Conservation (phyloP, 768 basidiomycete species). For the Leucosporidium creatinivorum region DNA sequence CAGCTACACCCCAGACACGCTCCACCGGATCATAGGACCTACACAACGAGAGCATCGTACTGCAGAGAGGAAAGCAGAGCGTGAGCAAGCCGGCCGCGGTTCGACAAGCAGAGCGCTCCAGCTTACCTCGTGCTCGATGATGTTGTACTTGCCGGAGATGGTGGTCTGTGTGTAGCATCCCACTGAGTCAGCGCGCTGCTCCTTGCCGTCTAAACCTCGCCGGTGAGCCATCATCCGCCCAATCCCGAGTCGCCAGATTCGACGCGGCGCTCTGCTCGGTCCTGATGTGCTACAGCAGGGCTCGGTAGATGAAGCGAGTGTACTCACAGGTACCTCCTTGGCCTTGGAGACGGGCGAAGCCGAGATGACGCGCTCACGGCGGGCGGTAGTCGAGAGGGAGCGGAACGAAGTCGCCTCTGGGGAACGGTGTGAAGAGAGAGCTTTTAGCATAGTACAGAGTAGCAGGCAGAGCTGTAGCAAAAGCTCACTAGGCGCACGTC, state of each 20-base stretch:
- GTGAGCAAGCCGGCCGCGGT: neutral
- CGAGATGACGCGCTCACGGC: conserved; percentile 17
- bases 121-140: conserved; percentile 81
- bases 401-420: conserved; percentile 5
- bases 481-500: too few species aligned
- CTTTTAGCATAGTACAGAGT: too few species aligned
- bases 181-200: neutral
- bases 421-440: too few species aligned
- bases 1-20: neutral
- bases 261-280: neutral
- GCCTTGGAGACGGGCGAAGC: conserved; percentile 24
- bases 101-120: neutral
- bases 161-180: conserved; percentile 12
- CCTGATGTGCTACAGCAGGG: neutral
- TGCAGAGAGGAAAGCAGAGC: neutral
- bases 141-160: conserved; percentile 68
- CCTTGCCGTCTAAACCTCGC: neutral
- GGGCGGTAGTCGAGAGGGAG: conserved; percentile 22
- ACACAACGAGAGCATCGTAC: conserved; percentile 98
- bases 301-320: neutral
- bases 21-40: conserved; percentile 42
- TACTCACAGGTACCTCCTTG: conserved; percentile 32
- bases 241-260: neutral
- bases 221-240: neutral
- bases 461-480: too few species aligned